Evolutionary conservation across 371 early-diverging fungal genomes (phyloP), one percentile per base, ranked within the genome.

Genomic region (Thermomucor indicae-seudaticae): DNA sequence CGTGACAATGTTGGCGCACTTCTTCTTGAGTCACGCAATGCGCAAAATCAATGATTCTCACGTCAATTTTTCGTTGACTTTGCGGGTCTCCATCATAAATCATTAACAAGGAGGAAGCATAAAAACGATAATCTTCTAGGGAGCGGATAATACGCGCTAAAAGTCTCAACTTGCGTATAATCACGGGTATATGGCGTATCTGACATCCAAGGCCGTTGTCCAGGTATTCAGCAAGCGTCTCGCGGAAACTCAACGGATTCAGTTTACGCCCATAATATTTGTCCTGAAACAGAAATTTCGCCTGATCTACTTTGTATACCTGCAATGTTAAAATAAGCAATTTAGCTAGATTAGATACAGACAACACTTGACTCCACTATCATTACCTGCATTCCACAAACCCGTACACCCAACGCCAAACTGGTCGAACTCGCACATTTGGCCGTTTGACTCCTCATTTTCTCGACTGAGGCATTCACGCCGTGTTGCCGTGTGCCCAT

Each of bases 401-500:
- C 84, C 4, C 96, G 83, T 27, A 94, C 92, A 10, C 97, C 97
- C 22, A 95, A 78, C 42, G 72, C 72, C 57, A 83, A 82, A 57
- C 92, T 91, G 30, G 97, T 97, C 14, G 91, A 88, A 40, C 77
- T 76, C 54, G 85, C 89, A 55, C 93, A 93, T 66, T 95, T 96
- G 45, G 75, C 63, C 44, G 85, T 91, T 65, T 96, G 95, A 37
- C 87, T 88, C 22, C 70, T 61, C 40, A 82, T 75, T 65, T 97
- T 97, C 30, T 84, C 81, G 10, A 76, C 70, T 1, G 88, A 70
- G 0, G 90, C 93, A 69, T 89, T 76, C 43, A 96, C 83, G 1
- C 96, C 94, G 60, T 95, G 88, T 67, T 97, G 97, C 3, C 97
- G 75, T 11, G 92, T 93, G 16, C 97, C 97, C 95, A 97, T 95